Conservation (phyloP, 2,329 filamentous ascomycete species). For the Aciculosporium take region DNA sequence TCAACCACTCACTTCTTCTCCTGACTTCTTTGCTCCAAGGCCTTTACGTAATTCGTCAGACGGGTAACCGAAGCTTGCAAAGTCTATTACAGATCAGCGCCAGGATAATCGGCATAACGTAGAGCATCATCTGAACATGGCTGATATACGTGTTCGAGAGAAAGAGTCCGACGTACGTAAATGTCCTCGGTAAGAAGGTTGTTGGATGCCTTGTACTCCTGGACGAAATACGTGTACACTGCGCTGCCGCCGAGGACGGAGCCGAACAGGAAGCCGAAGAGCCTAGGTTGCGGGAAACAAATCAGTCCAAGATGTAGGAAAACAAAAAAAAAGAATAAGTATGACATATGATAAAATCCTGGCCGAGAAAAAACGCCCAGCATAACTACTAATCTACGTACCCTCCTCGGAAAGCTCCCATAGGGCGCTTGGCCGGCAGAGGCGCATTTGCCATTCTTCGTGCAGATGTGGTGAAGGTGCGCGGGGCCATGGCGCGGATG, state of each 20-base stretch:
- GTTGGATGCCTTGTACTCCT: constrained; percentile 89
- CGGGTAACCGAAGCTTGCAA: constrained; percentile 78
- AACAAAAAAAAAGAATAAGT: no score
- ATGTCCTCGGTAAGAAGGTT: constrained; percentile 91
- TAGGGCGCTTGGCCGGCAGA: constrained; percentile 41
- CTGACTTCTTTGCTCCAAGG: constrained; percentile 68
- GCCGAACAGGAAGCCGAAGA: constrained; percentile 86
- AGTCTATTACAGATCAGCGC: constrained; percentile 37
- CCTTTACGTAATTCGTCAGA: constrained; percentile 70
- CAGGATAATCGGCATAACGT: background rate
- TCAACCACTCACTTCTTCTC: constrained; percentile 25
- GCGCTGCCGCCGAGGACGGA: constrained; percentile 63
- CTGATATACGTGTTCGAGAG: background rate
- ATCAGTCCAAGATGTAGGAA: background rate
- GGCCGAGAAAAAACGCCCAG: no score
- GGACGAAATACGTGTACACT: constrained; percentile 84
- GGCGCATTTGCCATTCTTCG: constrained; percentile 30
- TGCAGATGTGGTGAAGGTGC: constrained; percentile 37
- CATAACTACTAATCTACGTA: no score
- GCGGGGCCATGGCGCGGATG: constrained; percentile 23
- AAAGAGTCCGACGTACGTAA: constrained; percentile 52
- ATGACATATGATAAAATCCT: background rate
- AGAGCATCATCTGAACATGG: no score
- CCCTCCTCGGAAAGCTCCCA: constrained; percentile 49
- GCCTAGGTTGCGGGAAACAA: constrained; percentile 31